phyloP scores from a whole-genome alignment of 441 rosid species.

The Syzygium malaccense region DNA sequence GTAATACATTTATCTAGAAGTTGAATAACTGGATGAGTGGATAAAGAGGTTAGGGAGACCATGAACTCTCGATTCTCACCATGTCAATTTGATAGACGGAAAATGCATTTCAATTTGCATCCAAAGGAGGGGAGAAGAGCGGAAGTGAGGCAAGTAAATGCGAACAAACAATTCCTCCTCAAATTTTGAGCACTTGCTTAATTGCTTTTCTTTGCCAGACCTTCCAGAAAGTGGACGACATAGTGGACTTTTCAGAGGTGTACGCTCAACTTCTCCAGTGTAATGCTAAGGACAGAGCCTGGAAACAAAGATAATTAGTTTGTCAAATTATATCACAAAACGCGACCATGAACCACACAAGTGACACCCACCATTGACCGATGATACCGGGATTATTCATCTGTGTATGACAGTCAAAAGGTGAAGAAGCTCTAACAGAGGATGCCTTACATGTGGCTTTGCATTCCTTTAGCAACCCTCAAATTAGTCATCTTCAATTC shows the following conservation, averaged over 20 bases:
- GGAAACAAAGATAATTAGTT: not conserved
- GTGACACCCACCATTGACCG: not conserved
- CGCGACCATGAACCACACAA: not conserved
- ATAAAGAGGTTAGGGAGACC: slow-evolving; percentile 35
- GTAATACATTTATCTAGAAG: slow-evolving; percentile 36
- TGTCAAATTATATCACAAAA: not conserved
- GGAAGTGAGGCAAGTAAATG: not conserved
- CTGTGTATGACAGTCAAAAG: not conserved
- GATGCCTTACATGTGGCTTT: not conserved
- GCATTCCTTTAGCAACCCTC: not conserved
- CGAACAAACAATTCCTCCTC: not conserved
- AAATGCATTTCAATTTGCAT: not conserved
- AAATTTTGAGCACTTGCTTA: not conserved
- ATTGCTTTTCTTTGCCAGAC: not conserved
- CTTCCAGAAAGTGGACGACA: not conserved
- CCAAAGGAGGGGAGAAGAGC: not conserved
- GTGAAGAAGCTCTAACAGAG: not conserved
- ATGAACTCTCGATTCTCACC: slow-evolving; percentile 3
- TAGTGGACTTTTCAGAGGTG: not conserved
- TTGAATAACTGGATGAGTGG: slow-evolving; percentile 27
- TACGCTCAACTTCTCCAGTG: not conserved
- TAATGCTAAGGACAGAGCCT: not conserved
- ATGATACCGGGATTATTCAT: not conserved
- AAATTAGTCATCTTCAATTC: not conserved
- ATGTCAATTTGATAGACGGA: not conserved